A percentile compares a stretch with the other conserved stretches of the same genome.
These are phyloP conservation scores for Tylopilus rubrobrunneus DNA, from an alignment of 768 basidiomycete species.

Conservation along the genomic window DNA sequence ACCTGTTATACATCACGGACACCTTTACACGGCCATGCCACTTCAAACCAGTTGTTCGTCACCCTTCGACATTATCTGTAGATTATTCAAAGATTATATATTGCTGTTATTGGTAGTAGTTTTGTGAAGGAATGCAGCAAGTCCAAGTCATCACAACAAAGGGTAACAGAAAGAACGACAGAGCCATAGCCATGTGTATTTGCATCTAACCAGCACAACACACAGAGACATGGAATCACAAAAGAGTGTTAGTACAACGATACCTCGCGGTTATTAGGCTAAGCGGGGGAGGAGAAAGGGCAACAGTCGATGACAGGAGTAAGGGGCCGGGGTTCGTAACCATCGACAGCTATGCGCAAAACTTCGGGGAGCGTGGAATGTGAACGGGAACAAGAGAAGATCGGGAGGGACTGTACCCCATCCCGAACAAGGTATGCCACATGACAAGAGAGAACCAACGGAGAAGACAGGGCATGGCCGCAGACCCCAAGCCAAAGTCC, in stretches of 20 bases:
- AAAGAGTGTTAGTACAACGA: constrained; percentile 27
- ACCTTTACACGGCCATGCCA: no score
- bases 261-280: constrained; percentile 15
- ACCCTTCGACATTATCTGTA: no score
- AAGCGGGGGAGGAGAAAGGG: constrained; percentile 7
- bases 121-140: background rate
- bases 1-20: no score
- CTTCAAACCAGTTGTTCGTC: no score
- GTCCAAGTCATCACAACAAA: background rate
- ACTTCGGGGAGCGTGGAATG: constrained; percentile 1
- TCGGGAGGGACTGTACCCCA: constrained; percentile 6
- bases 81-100: background rate
- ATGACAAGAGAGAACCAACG: constrained; percentile 15
- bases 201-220: constrained; percentile 12
- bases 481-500: constrained; percentile 14
- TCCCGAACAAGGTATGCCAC: constrained; percentile 13
- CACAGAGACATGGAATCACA: constrained; percentile 7
- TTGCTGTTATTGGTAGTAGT: background rate
- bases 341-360: constrained; percentile 15
- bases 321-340: constrained; percentile 1
- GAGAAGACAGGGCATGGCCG: constrained; percentile 5
- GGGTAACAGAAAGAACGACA: constrained; percentile 6
- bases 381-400: constrained; percentile 4
- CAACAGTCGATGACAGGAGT: background rate
- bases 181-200: constrained; percentile 10